Base-by-base conservation (phyloP, 495 filamentous ascomycete genomes). In the Penicillium herquei region DNA sequence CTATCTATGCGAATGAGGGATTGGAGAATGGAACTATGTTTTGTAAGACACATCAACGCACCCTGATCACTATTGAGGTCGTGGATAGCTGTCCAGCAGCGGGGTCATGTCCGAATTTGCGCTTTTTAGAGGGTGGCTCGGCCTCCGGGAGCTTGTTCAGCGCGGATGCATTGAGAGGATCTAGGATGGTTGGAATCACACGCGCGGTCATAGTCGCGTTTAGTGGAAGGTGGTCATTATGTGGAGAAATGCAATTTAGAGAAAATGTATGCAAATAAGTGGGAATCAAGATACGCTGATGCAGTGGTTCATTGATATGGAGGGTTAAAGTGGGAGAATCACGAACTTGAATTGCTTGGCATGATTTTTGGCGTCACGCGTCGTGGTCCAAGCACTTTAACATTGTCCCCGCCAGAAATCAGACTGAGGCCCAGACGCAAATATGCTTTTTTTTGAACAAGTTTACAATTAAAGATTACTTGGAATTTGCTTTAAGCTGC, bases 121-220 rank as follows among this genome's bases (percentile, higher is more conserved):
- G 71, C 51, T 71, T 76, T 42, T 71, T 75, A 12, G 58, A 51
- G 3, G 61, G 59, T 26, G 64, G 67, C 44, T 60, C 62, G 40
- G 56, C 48, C 45, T 72, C 62, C 45, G 59, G 62, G 13, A 71
- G 58, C 46, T 57, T 70, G 58, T 74, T 72, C 51, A 75, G 58
- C 37, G 69, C 55, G 30, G 60, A 60, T 8, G 63, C 62, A 52
- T 63, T 68, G 61, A 71, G 64, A 40, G 72, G 60, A 61, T 75
- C 68, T 47, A 76, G 66, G 49, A 63, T 61, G 59, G 59, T 62
- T 49, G 64, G 58, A 43, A 57, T 58, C 54, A 53, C 62, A 46
- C 63, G 68, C 56, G 73, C 68, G 62, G 74, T 64, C 74, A 77
- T 78, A 63, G 55, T 67, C 68, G 52, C 59, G 59, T 60, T 54